phyloP scores from a whole-genome alignment of 192 early-diverging fungal species.

The Polychytrium aggregatum region DNA sequence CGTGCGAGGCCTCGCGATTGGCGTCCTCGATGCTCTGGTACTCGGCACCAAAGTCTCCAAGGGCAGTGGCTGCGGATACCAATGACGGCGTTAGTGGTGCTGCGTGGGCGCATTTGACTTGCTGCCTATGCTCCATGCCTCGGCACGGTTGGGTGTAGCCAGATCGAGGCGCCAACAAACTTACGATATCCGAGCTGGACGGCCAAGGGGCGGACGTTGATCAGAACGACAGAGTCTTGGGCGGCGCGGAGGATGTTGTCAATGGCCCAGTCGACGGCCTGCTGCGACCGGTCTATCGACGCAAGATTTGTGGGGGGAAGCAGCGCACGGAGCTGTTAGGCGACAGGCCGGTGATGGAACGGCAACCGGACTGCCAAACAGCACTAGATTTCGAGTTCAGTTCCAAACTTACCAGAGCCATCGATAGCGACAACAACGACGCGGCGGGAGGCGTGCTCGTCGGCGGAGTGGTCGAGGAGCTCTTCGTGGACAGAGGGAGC shows the following conservation, averaged over 20 bases:
- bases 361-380: too few relatives aligned
- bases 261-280: conserved; percentile 20
- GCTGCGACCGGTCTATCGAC: too few relatives aligned
- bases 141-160: conserved; percentile 14
- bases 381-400: too few relatives aligned
- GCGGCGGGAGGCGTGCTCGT: too few relatives aligned
- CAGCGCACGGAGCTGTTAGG: too few relatives aligned
- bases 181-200: too few relatives aligned
- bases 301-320: too few relatives aligned
- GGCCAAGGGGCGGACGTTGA: conserved; percentile 17
- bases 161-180: conserved; percentile 8
- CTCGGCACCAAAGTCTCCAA: not conserved
- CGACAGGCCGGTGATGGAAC: too few relatives aligned
- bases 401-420: too few relatives aligned
- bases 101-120: not conserved
- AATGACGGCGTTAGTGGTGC: not conserved
- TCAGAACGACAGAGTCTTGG: conserved; percentile 22
- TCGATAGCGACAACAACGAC: too few relatives aligned
- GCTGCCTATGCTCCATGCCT: conserved; percentile 1
- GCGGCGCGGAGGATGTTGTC: conserved; percentile 14
- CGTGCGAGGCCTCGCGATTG: not conserved
- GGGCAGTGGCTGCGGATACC: not conserved
- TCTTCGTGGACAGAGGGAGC: too few relatives aligned
- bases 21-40: not conserved
- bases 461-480: too few relatives aligned